Conservation (phyloP, 805 yeast genomes). For the Saccharomyces kudriavzevii region DNA sequence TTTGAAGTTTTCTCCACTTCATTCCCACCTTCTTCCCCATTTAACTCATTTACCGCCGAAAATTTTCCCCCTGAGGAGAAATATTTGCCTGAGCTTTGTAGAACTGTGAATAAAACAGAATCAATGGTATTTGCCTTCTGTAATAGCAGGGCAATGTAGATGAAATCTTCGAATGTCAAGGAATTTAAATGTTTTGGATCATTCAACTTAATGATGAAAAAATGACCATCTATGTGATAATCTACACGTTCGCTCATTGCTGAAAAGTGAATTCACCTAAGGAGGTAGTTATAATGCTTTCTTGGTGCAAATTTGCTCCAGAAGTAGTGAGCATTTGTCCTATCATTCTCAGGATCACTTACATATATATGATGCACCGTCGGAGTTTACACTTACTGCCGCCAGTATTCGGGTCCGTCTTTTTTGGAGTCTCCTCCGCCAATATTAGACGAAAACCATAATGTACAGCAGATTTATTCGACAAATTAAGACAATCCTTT, state of each 20-base stretch:
- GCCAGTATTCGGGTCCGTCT: not conserved
- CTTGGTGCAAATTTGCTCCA: not conserved
- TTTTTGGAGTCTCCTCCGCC: not conserved
- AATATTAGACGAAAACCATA: not conserved
- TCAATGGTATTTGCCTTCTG: constrained; percentile 56
- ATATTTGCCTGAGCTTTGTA: constrained; percentile 64
- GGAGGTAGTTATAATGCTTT: not conserved
- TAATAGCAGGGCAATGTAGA: constrained; percentile 47
- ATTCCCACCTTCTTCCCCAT: not conserved
- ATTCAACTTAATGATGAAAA: constrained; percentile 58
- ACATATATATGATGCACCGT: not conserved
- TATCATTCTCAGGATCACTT: not conserved
- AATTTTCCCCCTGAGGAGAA: constrained; percentile 78
- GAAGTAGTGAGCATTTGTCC: not conserved
- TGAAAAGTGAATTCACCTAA: not conserved
- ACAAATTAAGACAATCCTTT: not conserved
- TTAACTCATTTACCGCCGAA: constrained; percentile 8
- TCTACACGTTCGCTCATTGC: not conserved
- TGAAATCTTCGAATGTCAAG: constrained; percentile 54
- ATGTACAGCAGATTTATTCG: not conserved
- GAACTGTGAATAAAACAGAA: constrained; percentile 53
- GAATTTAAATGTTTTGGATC: constrained; percentile 60
- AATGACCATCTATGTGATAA: constrained; percentile 17
- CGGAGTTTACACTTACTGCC: not conserved
- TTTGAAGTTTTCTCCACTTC: constrained; percentile 19